Evolutionary conservation across 306 rosid species (phyloP).

Genomic region (Cercis canadensis): DNA sequence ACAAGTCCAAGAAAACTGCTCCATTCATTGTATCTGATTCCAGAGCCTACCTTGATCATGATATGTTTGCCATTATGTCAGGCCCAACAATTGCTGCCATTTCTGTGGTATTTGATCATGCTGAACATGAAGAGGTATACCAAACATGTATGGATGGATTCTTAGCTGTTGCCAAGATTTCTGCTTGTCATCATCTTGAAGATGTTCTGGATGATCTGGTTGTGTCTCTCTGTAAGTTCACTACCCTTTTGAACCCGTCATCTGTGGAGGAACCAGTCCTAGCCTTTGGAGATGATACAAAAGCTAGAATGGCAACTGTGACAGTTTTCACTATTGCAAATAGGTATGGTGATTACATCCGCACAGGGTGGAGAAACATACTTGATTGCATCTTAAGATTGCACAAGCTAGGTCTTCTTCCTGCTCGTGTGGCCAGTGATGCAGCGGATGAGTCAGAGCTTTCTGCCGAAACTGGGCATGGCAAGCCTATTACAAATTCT

Average conservation of each 20-base stretch:
- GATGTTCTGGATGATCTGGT: slow-evolving; percentile 98
- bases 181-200: slow-evolving; percentile 98
- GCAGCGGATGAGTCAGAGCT: slow-evolving; percentile 91
- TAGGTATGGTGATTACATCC: slow-evolving; percentile 92
- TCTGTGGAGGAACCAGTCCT: slow-evolving; percentile 89
- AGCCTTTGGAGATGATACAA: slow-evolving; percentile 92
- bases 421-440: slow-evolving; percentile 97
- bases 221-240: slow-evolving; percentile 95
- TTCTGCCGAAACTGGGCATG: slow-evolving; percentile 77
- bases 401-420: slow-evolving; percentile 98
- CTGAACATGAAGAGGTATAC: slow-evolving; percentile 91
- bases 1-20: slow-evolving; percentile 82
- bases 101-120: slow-evolving; percentile 97
- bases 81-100: slow-evolving; percentile 99
- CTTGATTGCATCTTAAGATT: slow-evolving; percentile 91
- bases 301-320: slow-evolving; percentile 96
- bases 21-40: slow-evolving; percentile 91
- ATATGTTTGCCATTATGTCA: slow-evolving; percentile 97
- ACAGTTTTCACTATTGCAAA: slow-evolving; percentile 95
- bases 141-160: slow-evolving; percentile 97
- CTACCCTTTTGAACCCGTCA: slow-evolving; percentile 87
- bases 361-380: slow-evolving; percentile 98
- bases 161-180: slow-evolving; percentile 92
- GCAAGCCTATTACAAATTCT: slow-evolving; percentile 77
- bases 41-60: slow-evolving; percentile 88